Evolutionary conservation across 495 filamentous ascomycete genomes (phyloP), one percentile per base, ranked within the genome.

Genomic region (Pseudevernia furfuracea): DNA sequence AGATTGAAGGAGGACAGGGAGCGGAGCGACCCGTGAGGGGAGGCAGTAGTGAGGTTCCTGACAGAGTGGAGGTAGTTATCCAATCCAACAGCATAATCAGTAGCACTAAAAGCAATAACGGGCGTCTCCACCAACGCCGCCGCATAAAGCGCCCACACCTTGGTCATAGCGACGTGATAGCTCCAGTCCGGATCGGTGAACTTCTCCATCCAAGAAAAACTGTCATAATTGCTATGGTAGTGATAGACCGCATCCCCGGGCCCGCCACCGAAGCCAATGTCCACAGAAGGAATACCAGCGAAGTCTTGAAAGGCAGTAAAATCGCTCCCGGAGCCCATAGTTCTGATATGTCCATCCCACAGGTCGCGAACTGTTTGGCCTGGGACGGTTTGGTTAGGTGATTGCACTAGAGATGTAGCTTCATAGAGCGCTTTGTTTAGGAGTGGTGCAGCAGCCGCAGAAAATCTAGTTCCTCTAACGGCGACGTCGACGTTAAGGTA

Each of bases 141-240:
- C 2, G 80, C 79, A 36, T 78, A 71, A 59, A 82, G 55, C 28
- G 77, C 82, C 75, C 80, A 84, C 46, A 89, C 72, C 68, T 84
- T 82, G 1, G 86, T 80, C 63, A 81, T 78, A 0, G 87, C 75
- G 39, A 79, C 74, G 66, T 91, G 88, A 68, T 88, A 84, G 1
- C 77, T 70, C 76, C 81, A 91, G 10, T 75, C 77, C 1, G 79
- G 77, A 68, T 91, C 88, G 21, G 85, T 85, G 65, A 79, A 89
- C 25, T 76, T 81, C 38, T 87, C 80, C 88, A 91, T 91, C 88
- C 88, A 91, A 62, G 82, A 77, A 66, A 88, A 88, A 68, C 81
- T 85, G 70, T 91, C 88, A 70, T 89, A 91, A 72, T 90, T 90
- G 64, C 85, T 88, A 71, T 91, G 88, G 67, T 90, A 91, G 69